These are phyloP conservation scores for Erucastrum elatum DNA, from an alignment of 345 rosid species.

Conservation along the genomic window DNA sequence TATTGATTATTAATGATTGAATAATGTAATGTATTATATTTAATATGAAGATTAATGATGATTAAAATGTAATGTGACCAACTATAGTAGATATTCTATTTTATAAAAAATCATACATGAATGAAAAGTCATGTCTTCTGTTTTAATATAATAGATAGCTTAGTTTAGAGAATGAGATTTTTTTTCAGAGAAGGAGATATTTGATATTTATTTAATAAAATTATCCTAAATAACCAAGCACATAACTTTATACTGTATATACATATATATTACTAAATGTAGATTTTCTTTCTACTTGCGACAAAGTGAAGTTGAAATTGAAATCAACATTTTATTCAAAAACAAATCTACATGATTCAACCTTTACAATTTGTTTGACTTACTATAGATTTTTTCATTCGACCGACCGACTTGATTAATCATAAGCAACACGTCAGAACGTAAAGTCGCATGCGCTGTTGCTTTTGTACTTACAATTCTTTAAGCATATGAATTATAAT, in stretches of 20 bases:
- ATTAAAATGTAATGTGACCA: no score
- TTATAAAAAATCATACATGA: no score
- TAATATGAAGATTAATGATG: no score
- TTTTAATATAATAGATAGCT: no score
- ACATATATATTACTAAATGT: background rate
- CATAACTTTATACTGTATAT: background rate
- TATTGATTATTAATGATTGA: no score
- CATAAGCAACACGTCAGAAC: slow-evolving; percentile 39
- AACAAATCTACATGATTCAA: slow-evolving; percentile 41
- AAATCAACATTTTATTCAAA: background rate
- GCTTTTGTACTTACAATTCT: slow-evolving; percentile 19
- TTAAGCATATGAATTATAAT: background rate
- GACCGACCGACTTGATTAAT: slow-evolving; percentile 37
- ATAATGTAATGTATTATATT: no score
- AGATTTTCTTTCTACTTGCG: slow-evolving; percentile 20
- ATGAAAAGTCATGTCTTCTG: no score
- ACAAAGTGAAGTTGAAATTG: slow-evolving; percentile 16
- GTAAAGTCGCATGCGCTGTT: slow-evolving; percentile 40
- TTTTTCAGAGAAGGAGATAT: background rate
- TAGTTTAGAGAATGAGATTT: no score
- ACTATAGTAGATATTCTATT: no score
- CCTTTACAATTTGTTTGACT: slow-evolving; percentile 40
- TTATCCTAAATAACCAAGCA: background rate
- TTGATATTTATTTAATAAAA: background rate
- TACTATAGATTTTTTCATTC: slow-evolving; percentile 35